Evolutionary conservation across 768 basidiomycete species (phyloP).

Genomic region (Suillus ampliporus): DNA sequence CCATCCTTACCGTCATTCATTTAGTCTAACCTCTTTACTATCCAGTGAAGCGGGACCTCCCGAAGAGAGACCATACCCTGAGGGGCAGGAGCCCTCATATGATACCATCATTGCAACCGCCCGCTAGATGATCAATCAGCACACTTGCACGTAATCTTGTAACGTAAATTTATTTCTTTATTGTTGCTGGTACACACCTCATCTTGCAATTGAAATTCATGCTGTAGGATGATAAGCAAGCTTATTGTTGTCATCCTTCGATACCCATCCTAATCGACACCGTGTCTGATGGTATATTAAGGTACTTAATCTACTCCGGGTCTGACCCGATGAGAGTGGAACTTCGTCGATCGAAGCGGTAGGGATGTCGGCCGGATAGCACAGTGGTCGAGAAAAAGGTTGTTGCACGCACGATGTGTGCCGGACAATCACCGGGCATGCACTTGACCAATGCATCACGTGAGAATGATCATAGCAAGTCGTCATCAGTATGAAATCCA

Average conservation of each 20-base stretch:
- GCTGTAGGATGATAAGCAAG: conserved; percentile 8
- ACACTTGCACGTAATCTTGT: conserved; percentile 34
- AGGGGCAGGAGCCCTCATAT: conserved; percentile 28
- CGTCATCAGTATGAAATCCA: conserved; percentile 8
- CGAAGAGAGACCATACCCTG: conserved; percentile 29
- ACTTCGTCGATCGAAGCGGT: neutral
- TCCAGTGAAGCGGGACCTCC: conserved; percentile 22
- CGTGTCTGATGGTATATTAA: neutral
- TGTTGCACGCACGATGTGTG: neutral
- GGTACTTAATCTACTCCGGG: neutral
- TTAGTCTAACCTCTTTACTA: conserved; percentile 18
- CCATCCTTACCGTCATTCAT: conserved; percentile 4
- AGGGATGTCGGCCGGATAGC: neutral
- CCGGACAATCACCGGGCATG: no score
- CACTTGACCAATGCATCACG: neutral
- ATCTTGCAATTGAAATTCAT: conserved; percentile 16
- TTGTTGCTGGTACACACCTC: conserved; percentile 18
- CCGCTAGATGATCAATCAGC: conserved; percentile 29
- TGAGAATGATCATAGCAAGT: neutral
- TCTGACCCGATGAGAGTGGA: neutral
- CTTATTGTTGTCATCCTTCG: conserved; percentile 7
- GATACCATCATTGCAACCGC: conserved; percentile 37
- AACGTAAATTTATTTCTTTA: conserved; percentile 33
- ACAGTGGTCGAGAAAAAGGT: no score
- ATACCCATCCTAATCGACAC: neutral